Evolutionary conservation across 148 eudicot species (phyloP).

Genomic region (Cornus suecica): DNA sequence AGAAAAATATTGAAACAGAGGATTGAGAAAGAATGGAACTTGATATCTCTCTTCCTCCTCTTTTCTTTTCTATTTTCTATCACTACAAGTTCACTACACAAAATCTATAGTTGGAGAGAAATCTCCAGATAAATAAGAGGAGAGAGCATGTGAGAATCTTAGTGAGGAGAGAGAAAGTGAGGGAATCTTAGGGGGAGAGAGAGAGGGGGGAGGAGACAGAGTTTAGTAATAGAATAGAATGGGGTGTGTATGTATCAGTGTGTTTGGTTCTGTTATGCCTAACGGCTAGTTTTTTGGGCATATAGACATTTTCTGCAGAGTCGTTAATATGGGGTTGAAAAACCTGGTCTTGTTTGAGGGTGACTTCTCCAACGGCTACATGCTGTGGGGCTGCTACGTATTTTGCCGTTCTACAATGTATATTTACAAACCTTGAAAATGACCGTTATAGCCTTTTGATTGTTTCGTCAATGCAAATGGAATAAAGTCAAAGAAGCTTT

Average conservation of each 20-base stretch:
- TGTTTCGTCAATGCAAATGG: background rate
- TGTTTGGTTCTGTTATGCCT: background rate
- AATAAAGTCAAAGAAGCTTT: too few relatives aligned
- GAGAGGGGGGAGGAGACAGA: background rate
- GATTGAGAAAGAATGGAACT: slow-evolving; percentile 6
- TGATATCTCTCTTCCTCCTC: background rate
- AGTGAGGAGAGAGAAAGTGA: background rate
- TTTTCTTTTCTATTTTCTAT: background rate
- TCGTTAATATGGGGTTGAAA: background rate
- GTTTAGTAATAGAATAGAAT: background rate
- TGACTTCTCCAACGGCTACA: slow-evolving; percentile 22
- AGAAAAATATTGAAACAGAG: background rate
- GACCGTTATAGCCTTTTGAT: background rate
- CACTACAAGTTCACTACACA: background rate
- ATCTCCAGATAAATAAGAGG: background rate
- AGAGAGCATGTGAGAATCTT: background rate
- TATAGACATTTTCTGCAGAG: background rate
- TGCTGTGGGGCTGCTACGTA: background rate
- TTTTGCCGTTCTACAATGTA: background rate
- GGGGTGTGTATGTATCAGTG: background rate
- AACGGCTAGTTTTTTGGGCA: slow-evolving; percentile 24
- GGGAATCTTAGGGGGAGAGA: background rate
- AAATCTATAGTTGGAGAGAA: background rate
- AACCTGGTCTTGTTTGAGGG: background rate
- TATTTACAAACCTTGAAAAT: background rate